phyloP scores from a whole-genome alignment of 352 stramenopile species.

The Globisporangium ultimum region DNA sequence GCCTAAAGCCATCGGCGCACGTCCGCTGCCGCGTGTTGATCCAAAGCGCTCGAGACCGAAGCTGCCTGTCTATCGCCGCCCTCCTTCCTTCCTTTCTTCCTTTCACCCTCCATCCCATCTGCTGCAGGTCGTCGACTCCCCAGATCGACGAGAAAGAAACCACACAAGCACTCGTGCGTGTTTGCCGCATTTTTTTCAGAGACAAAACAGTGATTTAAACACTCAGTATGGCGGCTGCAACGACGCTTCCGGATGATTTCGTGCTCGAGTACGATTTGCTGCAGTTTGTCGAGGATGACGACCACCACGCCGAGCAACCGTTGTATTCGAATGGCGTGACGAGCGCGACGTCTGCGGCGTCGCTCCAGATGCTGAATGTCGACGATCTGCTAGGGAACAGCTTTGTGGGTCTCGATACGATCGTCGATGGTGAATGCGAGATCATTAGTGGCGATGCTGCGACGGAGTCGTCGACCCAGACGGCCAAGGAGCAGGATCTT shows the following conservation, averaged over 20 bases:
- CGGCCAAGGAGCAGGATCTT: slow-evolving; percentile 13
- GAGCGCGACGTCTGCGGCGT: background rate
- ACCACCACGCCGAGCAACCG: background rate
- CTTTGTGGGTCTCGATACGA: slow-evolving; percentile 15
- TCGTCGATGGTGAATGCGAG: background rate
- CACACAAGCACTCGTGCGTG: no score
- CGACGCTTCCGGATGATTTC: slow-evolving; percentile 23
- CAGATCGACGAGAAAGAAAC: no score
- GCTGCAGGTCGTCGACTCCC: no score
- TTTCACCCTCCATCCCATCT: no score
- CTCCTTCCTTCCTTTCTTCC: no score
- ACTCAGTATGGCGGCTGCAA: slow-evolving; percentile 14
- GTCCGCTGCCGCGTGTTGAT: background rate
- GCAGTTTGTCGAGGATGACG: slow-evolving; percentile 32
- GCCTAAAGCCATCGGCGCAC: background rate
- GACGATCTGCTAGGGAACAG: slow-evolving; percentile 27
- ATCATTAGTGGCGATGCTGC: background rate
- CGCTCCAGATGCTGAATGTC: slow-evolving; percentile 21
- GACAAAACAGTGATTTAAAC: background rate
- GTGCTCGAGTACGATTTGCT: slow-evolving; percentile 33
- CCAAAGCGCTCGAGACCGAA: no score
- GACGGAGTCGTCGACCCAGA: slow-evolving; percentile 1
- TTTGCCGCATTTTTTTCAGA: no score
- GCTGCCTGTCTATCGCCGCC: no score
- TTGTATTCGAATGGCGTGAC: background rate